These are phyloP conservation scores for Penicillium diatomitis DNA, from an alignment of 495 filamentous ascomycete species.

Conservation along the genomic window DNA sequence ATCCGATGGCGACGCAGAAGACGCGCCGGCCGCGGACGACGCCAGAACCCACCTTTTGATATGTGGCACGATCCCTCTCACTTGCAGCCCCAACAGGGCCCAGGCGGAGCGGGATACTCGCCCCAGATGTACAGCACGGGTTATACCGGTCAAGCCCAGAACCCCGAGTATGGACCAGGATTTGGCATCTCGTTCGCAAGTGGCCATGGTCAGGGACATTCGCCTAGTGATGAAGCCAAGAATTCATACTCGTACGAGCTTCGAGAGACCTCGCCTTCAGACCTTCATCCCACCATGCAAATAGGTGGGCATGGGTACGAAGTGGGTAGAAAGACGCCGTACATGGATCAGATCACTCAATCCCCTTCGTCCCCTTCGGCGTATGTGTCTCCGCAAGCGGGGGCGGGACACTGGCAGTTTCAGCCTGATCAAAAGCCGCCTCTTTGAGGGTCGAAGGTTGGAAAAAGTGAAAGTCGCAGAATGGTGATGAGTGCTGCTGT, in stretches of 20 bases:
- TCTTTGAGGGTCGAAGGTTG: neutral
- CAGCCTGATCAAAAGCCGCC: constrained; percentile 3
- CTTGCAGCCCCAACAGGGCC: constrained; percentile 10
- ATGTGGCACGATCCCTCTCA: constrained; percentile 22
- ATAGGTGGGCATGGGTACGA: neutral
- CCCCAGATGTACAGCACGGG: constrained; percentile 1
- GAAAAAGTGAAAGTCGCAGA: no score
- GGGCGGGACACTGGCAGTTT: neutral
- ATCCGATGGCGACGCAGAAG: constrained; percentile 28
- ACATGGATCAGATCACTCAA: neutral
- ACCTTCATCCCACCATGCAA: neutral
- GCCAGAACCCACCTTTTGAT: constrained; percentile 16
- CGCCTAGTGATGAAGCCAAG: constrained; percentile 10
- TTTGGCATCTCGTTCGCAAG: constrained; percentile 17
- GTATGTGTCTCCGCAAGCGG: neutral
- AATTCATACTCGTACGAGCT: constrained; percentile 3
- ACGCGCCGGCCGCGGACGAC: constrained; percentile 11
- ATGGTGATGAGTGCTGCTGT: no score
- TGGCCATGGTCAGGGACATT: constrained; percentile 14
- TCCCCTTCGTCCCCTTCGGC: neutral
- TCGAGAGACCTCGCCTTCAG: constrained; percentile 1
- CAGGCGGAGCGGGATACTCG: constrained; percentile 11
- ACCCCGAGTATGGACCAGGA: constrained; percentile 9
- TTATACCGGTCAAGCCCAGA: neutral
- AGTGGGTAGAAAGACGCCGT: neutral